A percentile compares a stretch with the other conserved stretches of the same genome.
Evolutionary conservation across 371 early-diverging fungal genomes (phyloP).

Genomic region (Ordospora colligata): DNA sequence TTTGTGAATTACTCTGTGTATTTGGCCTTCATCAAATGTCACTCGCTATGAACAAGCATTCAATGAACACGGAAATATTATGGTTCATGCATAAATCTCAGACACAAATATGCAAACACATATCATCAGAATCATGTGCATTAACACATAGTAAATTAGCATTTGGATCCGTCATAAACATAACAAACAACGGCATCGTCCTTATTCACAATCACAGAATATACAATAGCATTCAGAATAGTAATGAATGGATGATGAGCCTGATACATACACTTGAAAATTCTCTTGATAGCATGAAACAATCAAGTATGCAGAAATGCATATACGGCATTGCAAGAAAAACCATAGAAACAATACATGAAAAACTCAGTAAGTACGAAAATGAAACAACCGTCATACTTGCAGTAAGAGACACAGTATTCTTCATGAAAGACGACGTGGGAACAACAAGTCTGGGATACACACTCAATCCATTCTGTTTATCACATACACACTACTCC

Average conservation of each 20-base stretch:
- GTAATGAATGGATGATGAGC: too few species aligned
- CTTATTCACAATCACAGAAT: too few species aligned
- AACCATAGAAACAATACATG: constrained; percentile 16
- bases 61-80: too few species aligned
- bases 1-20: neutral
- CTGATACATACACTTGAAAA: too few species aligned
- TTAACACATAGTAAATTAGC: too few species aligned
- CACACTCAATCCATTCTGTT: neutral
- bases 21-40: neutral
- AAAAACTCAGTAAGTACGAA: constrained; percentile 27
- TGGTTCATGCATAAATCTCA: too few species aligned
- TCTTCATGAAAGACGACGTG: constrained; percentile 54
- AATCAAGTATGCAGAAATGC: neutral
- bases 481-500: constrained; percentile 28
- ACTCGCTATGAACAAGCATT: neutral
- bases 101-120: too few species aligned
- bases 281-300: neutral
- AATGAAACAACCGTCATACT: constrained; percentile 41
- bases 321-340: neutral
- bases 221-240: too few species aligned
- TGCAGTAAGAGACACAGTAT: neutral
- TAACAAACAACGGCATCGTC: too few species aligned
- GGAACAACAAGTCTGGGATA: constrained; percentile 47
- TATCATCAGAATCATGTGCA: too few species aligned
- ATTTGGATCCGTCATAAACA: too few species aligned